Percentiles rank a stretch among this genome's conserved stretches.
These are phyloP conservation scores for Paramarasmius palmivorus DNA, from an alignment of 1,284 basidiomycete species.

Conservation along the genomic window DNA sequence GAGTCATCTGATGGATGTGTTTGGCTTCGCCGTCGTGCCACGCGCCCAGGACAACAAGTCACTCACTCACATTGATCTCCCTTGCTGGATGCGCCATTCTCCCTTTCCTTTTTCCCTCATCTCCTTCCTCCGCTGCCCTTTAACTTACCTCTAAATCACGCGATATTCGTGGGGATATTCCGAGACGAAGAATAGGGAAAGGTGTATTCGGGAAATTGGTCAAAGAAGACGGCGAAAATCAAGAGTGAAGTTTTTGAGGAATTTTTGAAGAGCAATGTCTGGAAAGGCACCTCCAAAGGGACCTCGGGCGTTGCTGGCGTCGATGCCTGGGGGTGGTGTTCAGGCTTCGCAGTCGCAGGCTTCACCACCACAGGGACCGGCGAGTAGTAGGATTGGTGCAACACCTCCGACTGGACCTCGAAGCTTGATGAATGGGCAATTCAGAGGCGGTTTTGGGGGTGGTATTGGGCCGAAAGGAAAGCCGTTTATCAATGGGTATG, in stretches of 20 bases:
- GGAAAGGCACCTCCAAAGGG: slow-evolving; percentile 75
- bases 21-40: slow-evolving; percentile 9
- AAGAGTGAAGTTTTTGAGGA: neutral
- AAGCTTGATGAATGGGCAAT: slow-evolving; percentile 42
- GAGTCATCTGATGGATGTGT: neutral
- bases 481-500: slow-evolving; percentile 8
- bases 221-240: neutral
- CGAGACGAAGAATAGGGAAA: neutral
- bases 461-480: slow-evolving; percentile 15
- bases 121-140: neutral
- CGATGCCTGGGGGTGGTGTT: slow-evolving; percentile 5
- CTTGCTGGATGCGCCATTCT: neutral
- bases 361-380: slow-evolving; percentile 19
- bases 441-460: slow-evolving; percentile 1
- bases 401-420: slow-evolving; percentile 60
- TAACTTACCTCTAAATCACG: neutral
- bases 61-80: neutral
- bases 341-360: neutral
- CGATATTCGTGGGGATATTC: neutral
- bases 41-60: slow-evolving; percentile 3
- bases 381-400: slow-evolving; percentile 40
- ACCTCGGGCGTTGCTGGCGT: slow-evolving; percentile 57
- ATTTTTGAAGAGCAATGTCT: slow-evolving; percentile 46
- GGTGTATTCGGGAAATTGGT: neutral
- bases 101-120: neutral